Evolutionary conservation across 495 filamentous ascomycete genomes (phyloP), one percentile per base, ranked within the genome.

Genomic region (Saxispiralis lemnorum): DNA sequence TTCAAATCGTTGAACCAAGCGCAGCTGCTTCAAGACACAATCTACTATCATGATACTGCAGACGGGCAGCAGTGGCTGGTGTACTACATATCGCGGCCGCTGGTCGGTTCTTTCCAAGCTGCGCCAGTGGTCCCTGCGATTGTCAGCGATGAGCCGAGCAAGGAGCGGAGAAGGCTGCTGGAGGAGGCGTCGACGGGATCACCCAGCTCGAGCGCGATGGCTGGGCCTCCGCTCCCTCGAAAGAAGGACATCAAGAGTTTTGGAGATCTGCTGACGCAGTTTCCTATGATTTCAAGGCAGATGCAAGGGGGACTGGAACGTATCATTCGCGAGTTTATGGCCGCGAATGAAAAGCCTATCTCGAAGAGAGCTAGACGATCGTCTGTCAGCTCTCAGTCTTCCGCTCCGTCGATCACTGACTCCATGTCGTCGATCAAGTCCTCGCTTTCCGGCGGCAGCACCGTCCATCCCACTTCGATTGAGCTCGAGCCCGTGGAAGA

Each of bases 221-320:
- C 12, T 7, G 44, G 38, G 1, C 20, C 47, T 6, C 39, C 36
- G 1, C 19, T 55, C 40, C 74, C 72, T 15, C 71, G 69, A 21
- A 94, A 93, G 62, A 93, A 93, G 59, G 81, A 93, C 50, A 79
- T 99, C 48, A 82, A 75, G 57, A 79, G 72, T 1, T 96, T 99
- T 59, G 81, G 80, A 41, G 89, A 96, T 44, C 68, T 99, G 35
- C 69, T 99, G 32, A 82, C 84, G 47, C 71, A 85, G 47, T 99
- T 95, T 46, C 92, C 92, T 10, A 85, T 92, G 72, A 99, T 99
- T 50, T 87, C 89, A 28, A 72, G 83, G 45, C 92, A 96, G 62
- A 94, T 96, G 88, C 83, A 94, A 54, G 73, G 78, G 1, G 92
- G 92, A 0, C 63, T 99, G 15, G 86, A 96, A 57, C 74, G 81